phyloP scores from a whole-genome alignment of 345 rosid genomes.

The Linum trigynum region DNA sequence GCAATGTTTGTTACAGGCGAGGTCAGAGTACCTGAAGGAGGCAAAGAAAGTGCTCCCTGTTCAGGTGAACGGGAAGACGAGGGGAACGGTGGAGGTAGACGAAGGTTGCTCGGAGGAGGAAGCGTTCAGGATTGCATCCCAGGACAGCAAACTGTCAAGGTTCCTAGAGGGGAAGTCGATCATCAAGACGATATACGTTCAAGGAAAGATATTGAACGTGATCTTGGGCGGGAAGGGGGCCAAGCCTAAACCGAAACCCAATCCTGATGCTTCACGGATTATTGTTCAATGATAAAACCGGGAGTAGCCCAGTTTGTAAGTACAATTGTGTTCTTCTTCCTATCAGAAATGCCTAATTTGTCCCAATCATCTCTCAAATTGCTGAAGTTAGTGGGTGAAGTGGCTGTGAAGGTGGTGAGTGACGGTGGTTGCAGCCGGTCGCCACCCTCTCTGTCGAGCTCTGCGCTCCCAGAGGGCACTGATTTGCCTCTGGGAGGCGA shows the following conservation, averaged over 20 bases:
- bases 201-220: slow-evolving; percentile 80
- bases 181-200: slow-evolving; percentile 68
- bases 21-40: slow-evolving; percentile 65
- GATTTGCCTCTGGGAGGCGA: slow-evolving; percentile 37
- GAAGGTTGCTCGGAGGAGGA: slow-evolving; percentile 84
- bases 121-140: slow-evolving; percentile 56
- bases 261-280: not conserved
- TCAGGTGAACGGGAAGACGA: slow-evolving; percentile 92
- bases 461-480: slow-evolving; percentile 7
- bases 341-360: too few species aligned
- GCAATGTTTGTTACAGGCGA: slow-evolving; percentile 35
- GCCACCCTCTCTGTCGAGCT: slow-evolving; percentile 2
- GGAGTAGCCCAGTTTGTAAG: too few species aligned
- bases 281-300: not conserved
- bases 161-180: slow-evolving; percentile 51
- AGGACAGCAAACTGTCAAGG: slow-evolving; percentile 55
- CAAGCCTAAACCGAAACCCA: not conserved
- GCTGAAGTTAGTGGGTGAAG: not conserved
- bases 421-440: not conserved
- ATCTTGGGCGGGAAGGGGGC: slow-evolving; percentile 33
- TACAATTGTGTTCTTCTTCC: too few species aligned
- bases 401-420: not conserved
- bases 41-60: slow-evolving; percentile 56
- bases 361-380: too few species aligned
- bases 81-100: slow-evolving; percentile 82